Evolutionary conservation across 1,284 basidiomycete species (phyloP).

Genomic region (Gastroboletus turbinatus): DNA sequence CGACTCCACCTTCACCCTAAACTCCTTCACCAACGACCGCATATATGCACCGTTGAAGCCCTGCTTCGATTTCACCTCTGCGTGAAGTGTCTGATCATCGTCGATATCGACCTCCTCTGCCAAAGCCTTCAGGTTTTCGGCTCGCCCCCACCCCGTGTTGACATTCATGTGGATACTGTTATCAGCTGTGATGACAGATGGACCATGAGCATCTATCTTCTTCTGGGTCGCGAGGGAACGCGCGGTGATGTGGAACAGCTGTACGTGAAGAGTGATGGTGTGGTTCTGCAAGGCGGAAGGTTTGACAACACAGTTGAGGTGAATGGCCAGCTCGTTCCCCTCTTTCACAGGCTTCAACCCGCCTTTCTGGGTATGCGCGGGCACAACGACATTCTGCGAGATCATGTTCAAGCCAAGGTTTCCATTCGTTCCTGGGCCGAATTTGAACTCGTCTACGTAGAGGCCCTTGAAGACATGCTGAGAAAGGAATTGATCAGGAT

Average conservation of each 20-base stretch:
- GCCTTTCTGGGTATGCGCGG: neutral
- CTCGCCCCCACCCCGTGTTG: constrained; percentile 3
- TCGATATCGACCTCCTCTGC: neutral
- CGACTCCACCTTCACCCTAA: constrained; percentile 4
- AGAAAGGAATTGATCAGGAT: constrained; percentile 3
- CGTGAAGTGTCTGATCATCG: constrained; percentile 2
- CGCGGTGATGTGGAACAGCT: constrained; percentile 9
- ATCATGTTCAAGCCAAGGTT: constrained; percentile 11
- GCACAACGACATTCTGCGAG: neutral
- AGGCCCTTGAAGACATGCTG: neutral
- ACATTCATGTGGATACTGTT: constrained; percentile 11
- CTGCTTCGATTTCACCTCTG: constrained; percentile 1
- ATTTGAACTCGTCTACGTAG: constrained; percentile 15
- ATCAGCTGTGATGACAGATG: constrained; percentile 7
- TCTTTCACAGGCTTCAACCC: neutral
- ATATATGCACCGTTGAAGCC: constrained; percentile 6
- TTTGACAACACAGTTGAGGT: constrained; percentile 7
- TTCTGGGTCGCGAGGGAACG: constrained; percentile 8
- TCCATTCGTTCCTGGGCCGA: neutral
- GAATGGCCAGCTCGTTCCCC: constrained; percentile 2
- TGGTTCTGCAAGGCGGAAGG: constrained; percentile 7
- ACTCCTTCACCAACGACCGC: neutral
- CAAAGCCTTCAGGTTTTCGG: constrained; percentile 2
- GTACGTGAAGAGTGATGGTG: neutral
- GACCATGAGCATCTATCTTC: constrained; percentile 2